Conservation (phyloP, 2,329 filamentous ascomycete genomes). For the Fusarium sp. region DNA sequence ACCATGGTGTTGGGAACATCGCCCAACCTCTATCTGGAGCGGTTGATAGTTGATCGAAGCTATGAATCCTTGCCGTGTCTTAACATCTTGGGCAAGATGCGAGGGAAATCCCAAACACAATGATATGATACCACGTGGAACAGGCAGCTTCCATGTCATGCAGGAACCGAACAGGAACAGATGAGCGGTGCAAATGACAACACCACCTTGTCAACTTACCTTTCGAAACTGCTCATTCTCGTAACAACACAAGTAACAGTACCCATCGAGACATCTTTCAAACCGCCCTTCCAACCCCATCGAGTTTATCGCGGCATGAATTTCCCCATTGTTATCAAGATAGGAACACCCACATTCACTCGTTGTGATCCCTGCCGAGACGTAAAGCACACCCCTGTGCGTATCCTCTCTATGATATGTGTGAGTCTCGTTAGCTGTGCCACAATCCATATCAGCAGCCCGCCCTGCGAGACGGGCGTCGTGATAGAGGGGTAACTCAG, state of each 20-base stretch:
- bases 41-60: slow-evolving; percentile 19
- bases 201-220: slow-evolving; percentile 20
- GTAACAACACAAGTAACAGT: slow-evolving; percentile 6
- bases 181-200: slow-evolving; percentile 15
- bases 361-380: slow-evolving; percentile 26
- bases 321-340: slow-evolving; percentile 38
- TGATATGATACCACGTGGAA: slow-evolving; percentile 46
- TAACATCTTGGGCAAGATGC: slow-evolving; percentile 1
- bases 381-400: slow-evolving; percentile 39
- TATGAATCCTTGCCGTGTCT: slow-evolving; percentile 27
- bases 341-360: slow-evolving; percentile 23
- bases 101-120: slow-evolving; percentile 29
- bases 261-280: slow-evolving; percentile 9
- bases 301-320: slow-evolving; percentile 28
- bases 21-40: slow-evolving; percentile 8
- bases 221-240: slow-evolving; percentile 8
- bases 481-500: slow-evolving; percentile 40
- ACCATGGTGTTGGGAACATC: slow-evolving; percentile 36
- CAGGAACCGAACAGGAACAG: slow-evolving; percentile 51
- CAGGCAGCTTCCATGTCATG: slow-evolving; percentile 34
- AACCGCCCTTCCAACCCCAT: slow-evolving; percentile 15
- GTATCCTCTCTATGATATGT: slow-evolving; percentile 22
- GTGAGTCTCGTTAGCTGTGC: slow-evolving; percentile 30
- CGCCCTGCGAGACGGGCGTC: slow-evolving; percentile 22
- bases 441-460: slow-evolving; percentile 29